These are phyloP conservation scores for Exophiala alcalophila DNA, from an alignment of 2,329 filamentous ascomycete species.

Conservation along the genomic window DNA sequence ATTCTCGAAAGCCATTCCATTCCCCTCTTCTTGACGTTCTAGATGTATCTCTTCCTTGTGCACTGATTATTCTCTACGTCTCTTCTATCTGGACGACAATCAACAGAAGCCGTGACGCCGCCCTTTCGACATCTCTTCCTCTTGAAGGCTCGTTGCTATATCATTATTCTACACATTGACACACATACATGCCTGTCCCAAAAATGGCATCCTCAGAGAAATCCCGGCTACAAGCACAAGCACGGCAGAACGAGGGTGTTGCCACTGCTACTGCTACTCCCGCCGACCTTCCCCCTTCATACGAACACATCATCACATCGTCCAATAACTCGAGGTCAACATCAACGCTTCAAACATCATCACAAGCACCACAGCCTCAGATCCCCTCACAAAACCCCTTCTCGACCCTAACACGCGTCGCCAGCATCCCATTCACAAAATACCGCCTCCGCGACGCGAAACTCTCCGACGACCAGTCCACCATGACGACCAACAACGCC, in stretches of 20 bases:
- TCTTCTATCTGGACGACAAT: too few species aligned
- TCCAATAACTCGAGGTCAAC: neutral
- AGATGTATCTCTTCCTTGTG: too few species aligned
- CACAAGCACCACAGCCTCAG: constrained; percentile 2
- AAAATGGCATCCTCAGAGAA: constrained; percentile 16
- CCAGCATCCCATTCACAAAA: constrained; percentile 29
- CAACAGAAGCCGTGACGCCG: too few species aligned
- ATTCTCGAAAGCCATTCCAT: too few species aligned
- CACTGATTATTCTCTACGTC: too few species aligned
- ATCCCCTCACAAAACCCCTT: constrained; percentile 21
- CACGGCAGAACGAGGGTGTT: neutral
- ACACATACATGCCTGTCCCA: too few species aligned
- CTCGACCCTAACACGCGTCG: constrained; percentile 25
- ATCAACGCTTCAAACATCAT: neutral
- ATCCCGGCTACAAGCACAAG: constrained; percentile 4
- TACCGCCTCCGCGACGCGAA: constrained; percentile 31
- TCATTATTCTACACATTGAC: too few species aligned
- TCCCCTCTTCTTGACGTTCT: too few species aligned
- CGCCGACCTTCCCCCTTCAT: constrained; percentile 21
- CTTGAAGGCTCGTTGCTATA: too few species aligned
- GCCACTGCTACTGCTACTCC: constrained; percentile 1
- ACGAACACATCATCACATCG: constrained; percentile 17
- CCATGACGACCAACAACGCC: constrained; percentile 31
- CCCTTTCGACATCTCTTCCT: too few species aligned
- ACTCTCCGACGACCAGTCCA: constrained; percentile 31